Evolutionary conservation across 108 stramenopile genomes (phyloP).

Genomic region (Aureococcus anophagefferens): DNA sequence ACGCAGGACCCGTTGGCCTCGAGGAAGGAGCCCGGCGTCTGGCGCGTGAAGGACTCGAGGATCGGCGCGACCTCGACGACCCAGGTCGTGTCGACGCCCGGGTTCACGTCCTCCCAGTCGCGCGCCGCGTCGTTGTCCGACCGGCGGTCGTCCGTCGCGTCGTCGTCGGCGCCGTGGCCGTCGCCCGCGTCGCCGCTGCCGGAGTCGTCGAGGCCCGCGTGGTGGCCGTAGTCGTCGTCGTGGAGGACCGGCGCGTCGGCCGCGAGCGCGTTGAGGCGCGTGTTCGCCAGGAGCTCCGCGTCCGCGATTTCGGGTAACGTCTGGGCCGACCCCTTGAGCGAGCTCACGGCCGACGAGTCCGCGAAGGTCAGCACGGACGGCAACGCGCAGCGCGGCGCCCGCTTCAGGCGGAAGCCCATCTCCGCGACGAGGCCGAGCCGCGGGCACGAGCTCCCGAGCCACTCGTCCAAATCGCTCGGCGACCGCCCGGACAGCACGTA

Average conservation of each 20-base stretch:
- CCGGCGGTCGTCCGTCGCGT: too few species aligned
- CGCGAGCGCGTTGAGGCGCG: too few species aligned
- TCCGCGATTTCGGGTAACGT: too few species aligned
- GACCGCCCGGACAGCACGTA: neutral
- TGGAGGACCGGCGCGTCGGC: too few species aligned
- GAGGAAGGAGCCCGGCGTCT: neutral
- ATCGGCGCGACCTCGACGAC: neutral
- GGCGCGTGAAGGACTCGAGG: neutral
- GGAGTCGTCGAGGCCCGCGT: too few species aligned
- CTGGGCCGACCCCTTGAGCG: too few species aligned
- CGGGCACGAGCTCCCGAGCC: neutral
- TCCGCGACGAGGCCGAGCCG: neutral
- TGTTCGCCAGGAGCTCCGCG: too few species aligned
- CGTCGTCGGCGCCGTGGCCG: too few species aligned
- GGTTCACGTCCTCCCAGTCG: neutral
- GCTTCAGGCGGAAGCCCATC: neutral
- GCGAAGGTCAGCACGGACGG: neutral
- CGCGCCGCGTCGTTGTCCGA: too few species aligned
- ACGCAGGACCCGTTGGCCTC: neutral
- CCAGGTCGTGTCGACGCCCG: constrained; percentile 13
- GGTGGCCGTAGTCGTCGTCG: too few species aligned
- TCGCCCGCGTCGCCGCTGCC: too few species aligned
- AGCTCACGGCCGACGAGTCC: too few species aligned
- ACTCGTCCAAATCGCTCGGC: neutral
- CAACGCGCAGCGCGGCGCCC: neutral